Percentiles rank a stretch among this genome's conserved stretches.
Evolutionary conservation across 2,329 filamentous ascomycete species (phyloP).

Genomic region (Scytalidium sp.): DNA sequence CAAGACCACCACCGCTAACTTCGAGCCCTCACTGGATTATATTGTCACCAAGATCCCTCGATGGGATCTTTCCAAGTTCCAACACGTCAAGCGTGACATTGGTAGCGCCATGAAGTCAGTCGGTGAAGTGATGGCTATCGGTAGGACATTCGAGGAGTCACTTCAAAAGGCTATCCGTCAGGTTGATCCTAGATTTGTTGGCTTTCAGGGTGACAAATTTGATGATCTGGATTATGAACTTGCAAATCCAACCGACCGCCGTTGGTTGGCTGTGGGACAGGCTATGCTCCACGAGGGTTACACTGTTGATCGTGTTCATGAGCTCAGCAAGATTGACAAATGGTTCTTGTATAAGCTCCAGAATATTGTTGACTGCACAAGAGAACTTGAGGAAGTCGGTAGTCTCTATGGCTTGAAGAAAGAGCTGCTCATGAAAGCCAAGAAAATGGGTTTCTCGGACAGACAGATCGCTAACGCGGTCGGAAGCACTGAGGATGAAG

Average conservation of each 20-base stretch:
- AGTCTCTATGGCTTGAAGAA: constrained; percentile 82
- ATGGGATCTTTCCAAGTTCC: constrained; percentile 98
- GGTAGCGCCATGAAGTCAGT: constrained; percentile 99
- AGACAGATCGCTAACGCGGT: constrained; percentile 89
- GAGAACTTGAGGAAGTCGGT: constrained; percentile 80
- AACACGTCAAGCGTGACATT: constrained; percentile 96
- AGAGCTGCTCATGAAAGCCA: constrained; percentile 84
- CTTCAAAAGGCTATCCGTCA: constrained; percentile 99
- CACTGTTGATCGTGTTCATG: constrained; percentile 85
- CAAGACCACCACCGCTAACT: constrained; percentile 98
- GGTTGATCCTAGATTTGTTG: constrained; percentile 87
- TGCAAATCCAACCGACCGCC: constrained; percentile 88
- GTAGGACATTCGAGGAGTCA: constrained; percentile 96
- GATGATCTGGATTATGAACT: constrained; percentile 89
- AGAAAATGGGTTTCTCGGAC: constrained; percentile 98
- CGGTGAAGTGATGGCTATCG: constrained; percentile 98
- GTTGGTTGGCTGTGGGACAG: constrained; percentile 96
- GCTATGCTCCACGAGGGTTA: constrained; percentile 98
- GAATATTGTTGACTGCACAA: constrained; percentile 90
- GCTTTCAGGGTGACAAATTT: constrained; percentile 94
- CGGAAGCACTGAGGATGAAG: constrained; percentile 82
- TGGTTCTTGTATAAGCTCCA: constrained; percentile 99
- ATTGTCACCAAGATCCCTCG: constrained; percentile 98
- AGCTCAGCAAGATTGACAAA: constrained; percentile 97
- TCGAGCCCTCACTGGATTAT: constrained; percentile 95